phyloP scores from a whole-genome alignment of 192 early-diverging fungal genomes.

The Paraglomus brasilianum region DNA sequence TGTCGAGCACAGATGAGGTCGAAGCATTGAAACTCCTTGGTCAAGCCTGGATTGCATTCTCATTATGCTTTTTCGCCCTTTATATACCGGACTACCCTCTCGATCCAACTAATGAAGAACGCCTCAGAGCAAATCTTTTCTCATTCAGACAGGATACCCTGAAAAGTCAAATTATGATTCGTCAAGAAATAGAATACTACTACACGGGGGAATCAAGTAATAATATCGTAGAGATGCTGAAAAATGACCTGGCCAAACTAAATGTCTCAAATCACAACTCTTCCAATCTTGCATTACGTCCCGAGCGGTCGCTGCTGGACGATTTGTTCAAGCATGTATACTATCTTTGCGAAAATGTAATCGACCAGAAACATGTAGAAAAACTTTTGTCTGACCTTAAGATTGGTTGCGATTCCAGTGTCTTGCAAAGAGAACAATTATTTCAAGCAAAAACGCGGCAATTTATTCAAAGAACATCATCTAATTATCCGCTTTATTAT shows the following conservation, averaged over 20 bases:
- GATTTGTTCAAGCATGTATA: constrained; percentile 64
- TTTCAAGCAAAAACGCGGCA: constrained; percentile 70
- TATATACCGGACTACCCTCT: constrained; percentile 80
- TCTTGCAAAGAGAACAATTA: constrained; percentile 56
- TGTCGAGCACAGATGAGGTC: neutral
- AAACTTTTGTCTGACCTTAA: constrained; percentile 49
- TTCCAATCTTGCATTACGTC: constrained; percentile 60
- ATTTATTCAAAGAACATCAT: constrained; percentile 59
- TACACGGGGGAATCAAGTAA: constrained; percentile 64
- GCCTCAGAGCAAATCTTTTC: constrained; percentile 63
- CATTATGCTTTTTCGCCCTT: constrained; percentile 58
- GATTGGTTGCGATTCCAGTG: constrained; percentile 36
- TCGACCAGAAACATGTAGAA: constrained; percentile 46
- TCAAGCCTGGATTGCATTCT: constrained; percentile 57
- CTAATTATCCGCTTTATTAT: constrained; percentile 70
- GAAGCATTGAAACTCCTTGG: constrained; percentile 35
- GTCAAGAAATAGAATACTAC: constrained; percentile 51
- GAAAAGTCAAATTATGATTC: constrained; percentile 58
- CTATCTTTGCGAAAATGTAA: constrained; percentile 53
- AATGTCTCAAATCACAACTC: constrained; percentile 38
- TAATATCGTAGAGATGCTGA: constrained; percentile 32
- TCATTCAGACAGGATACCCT: constrained; percentile 49
- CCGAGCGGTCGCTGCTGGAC: constrained; percentile 60
- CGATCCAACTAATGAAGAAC: constrained; percentile 80
- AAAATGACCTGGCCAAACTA: constrained; percentile 39